phyloP scores from a whole-genome alignment of 371 early-diverging fungal genomes.

The Saksenaea vasiformis region DNA sequence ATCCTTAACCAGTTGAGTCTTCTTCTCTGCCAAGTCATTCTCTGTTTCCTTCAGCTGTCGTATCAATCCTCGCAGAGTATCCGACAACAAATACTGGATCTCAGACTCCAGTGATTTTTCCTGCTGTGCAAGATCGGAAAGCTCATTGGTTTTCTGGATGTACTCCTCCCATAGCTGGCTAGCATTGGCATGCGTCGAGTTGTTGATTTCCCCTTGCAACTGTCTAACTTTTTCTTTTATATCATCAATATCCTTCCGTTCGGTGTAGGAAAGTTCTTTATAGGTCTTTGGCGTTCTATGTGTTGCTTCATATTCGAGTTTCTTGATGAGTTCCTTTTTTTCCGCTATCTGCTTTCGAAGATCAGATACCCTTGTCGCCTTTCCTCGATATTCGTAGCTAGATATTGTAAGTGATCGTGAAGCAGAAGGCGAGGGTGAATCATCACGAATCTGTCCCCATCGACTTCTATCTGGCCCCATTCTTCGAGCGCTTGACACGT shows the following conservation, averaged over 20 bases:
- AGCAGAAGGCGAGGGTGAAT: conserved; percentile 21
- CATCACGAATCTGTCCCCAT: conserved; percentile 29
- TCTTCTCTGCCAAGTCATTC: conserved; percentile 52
- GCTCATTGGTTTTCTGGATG: conserved; percentile 45
- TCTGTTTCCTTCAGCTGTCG: conserved; percentile 54
- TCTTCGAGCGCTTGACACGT: conserved; percentile 65
- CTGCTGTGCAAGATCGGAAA: conserved; percentile 54
- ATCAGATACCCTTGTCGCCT: conserved; percentile 53
- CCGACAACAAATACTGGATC: conserved; percentile 43
- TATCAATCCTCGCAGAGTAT: conserved; percentile 42
- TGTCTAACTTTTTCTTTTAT: conserved; percentile 20
- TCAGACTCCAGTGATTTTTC: conserved; percentile 55
- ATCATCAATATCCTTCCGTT: conserved; percentile 24
- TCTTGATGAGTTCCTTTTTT: conserved; percentile 36
- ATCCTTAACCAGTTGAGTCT: conserved; percentile 44
- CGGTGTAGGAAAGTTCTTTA: conserved; percentile 17
- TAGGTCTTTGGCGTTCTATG: conserved; percentile 28
- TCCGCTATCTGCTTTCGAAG: conserved; percentile 60
- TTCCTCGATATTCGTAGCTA: conserved; percentile 49
- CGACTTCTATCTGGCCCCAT: conserved; percentile 58
- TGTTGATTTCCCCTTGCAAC: conserved; percentile 21
- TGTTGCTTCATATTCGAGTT: conserved; percentile 30
- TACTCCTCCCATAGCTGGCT: conserved; percentile 41
- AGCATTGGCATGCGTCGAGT: conserved; percentile 33
- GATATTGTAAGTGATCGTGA: conserved; percentile 20